Evolutionary conservation across 441 rosid species (phyloP).

Genomic region (Erysimum cheiri): DNA sequence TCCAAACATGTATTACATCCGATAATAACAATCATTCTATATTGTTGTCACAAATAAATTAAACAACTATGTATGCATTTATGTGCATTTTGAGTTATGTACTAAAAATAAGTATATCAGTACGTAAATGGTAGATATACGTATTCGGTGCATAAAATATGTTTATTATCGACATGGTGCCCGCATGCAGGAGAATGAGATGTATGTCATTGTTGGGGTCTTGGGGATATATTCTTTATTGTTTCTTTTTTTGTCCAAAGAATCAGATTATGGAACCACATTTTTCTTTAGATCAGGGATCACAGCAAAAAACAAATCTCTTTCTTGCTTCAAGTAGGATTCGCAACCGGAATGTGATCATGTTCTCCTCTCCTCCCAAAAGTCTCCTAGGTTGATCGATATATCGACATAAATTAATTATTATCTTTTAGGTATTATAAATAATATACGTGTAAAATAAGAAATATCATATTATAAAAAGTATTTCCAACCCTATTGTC

Average conservation of each 20-base stretch:
- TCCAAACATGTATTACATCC: neutral
- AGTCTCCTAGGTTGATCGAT: neutral
- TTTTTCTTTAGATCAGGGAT: neutral
- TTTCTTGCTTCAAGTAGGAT: neutral
- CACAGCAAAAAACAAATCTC: too few species aligned
- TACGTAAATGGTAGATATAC: neutral
- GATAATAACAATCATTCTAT: neutral
- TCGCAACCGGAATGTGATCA: neutral
- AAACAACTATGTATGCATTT: neutral
- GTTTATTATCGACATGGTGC: neutral
- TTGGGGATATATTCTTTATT: neutral
- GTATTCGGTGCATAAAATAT: slow-evolving; percentile 18
- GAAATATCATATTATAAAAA: neutral
- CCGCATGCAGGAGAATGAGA: slow-evolving; percentile 12
- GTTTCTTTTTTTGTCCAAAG: neutral
- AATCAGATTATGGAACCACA: neutral
- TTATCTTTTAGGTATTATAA: neutral
- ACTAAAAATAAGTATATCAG: neutral
- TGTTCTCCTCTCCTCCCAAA: neutral
- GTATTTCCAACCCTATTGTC: neutral
- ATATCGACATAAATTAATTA: neutral
- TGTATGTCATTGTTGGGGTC: slow-evolving; percentile 20
- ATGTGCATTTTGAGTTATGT: neutral
- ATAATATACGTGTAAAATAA: neutral
- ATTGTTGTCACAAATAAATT: neutral